These are phyloP conservation scores for Populus tremula DNA, from an alignment of 345 rosid genomes.

Conservation along the genomic window DNA sequence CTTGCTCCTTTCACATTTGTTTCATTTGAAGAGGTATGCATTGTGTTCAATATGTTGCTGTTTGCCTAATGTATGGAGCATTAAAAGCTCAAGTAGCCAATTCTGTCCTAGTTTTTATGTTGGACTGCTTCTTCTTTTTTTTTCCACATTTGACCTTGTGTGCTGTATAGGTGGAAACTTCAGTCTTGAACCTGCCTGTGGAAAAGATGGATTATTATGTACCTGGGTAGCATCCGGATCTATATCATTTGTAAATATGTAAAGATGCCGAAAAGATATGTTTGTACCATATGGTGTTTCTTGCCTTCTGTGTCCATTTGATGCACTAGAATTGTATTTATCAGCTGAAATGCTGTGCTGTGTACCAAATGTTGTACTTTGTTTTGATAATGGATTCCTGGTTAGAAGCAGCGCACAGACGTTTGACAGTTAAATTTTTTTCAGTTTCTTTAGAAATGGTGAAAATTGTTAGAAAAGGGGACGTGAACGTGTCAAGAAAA, in stretches of 20 bases:
- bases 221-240: conserved; percentile 45
- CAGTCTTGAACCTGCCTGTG: conserved; percentile 79
- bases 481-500: not conserved
- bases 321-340: not conserved
- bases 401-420: not conserved
- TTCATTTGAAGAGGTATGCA: conserved; percentile 82
- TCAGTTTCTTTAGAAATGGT: not conserved
- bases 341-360: not conserved
- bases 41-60: not conserved
- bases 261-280: not conserved
- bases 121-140: not conserved
- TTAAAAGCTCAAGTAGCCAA: not conserved
- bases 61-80: not conserved
- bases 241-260: not conserved
- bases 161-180: conserved; percentile 57
- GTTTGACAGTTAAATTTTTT: not conserved
- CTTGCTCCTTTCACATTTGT: conserved; percentile 82
- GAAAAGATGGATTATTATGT: conserved; percentile 94
- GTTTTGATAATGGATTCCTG: not conserved
- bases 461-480: not conserved
- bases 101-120: not conserved
- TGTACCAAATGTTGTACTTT: not conserved
- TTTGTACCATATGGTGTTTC: not conserved
- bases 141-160: not conserved
- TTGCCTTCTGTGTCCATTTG: not conserved